Conservation (phyloP, 2,329 filamentous ascomycete genomes). For the Tolypocladium pustulatum region DNA sequence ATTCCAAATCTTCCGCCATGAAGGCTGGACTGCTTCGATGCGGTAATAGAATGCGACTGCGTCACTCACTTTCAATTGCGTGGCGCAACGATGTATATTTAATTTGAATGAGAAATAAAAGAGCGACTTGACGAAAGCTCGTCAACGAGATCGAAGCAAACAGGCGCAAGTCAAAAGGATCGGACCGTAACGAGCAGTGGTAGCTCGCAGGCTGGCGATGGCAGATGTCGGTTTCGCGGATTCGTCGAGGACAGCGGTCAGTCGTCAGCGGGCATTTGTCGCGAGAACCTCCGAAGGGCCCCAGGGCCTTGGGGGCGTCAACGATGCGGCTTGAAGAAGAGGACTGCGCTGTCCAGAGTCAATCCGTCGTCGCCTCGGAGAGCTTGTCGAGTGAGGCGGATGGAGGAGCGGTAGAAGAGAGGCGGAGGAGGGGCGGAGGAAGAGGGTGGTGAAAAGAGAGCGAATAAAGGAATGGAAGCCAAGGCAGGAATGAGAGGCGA, state of each 20-base stretch:
- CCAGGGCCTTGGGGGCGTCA: constrained; percentile 15
- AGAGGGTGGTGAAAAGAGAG: constrained; percentile 13
- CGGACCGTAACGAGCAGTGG: constrained; percentile 11
- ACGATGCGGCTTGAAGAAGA: constrained; percentile 8
- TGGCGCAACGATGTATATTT: constrained; percentile 6
- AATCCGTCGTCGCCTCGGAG: constrained; percentile 21
- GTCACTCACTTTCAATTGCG: constrained; percentile 10
- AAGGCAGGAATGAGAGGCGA: constrained; percentile 14
- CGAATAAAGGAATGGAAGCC: constrained; percentile 14
- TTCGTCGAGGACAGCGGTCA: constrained; percentile 14
- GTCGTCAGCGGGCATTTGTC: constrained; percentile 21
- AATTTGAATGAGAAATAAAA: constrained; percentile 14
- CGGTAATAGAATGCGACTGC: neutral
- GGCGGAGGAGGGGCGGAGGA: constrained; percentile 8
- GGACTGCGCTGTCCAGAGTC: constrained; percentile 19
- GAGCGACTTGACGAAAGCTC: constrained; percentile 38
- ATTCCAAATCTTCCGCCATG: neutral
- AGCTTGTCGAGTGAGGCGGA: constrained; percentile 19
- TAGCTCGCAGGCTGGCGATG: constrained; percentile 9
- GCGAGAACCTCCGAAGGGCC: constrained; percentile 18
- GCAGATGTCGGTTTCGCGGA: constrained; percentile 2
- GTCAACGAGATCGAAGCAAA: constrained; percentile 22
- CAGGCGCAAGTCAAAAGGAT: constrained; percentile 15
- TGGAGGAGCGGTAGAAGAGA: constrained; percentile 10
- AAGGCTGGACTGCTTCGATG: neutral